Base-by-base conservation (phyloP, 2,329 filamentous ascomycete genomes). In the Sporothrix globosa region DNA sequence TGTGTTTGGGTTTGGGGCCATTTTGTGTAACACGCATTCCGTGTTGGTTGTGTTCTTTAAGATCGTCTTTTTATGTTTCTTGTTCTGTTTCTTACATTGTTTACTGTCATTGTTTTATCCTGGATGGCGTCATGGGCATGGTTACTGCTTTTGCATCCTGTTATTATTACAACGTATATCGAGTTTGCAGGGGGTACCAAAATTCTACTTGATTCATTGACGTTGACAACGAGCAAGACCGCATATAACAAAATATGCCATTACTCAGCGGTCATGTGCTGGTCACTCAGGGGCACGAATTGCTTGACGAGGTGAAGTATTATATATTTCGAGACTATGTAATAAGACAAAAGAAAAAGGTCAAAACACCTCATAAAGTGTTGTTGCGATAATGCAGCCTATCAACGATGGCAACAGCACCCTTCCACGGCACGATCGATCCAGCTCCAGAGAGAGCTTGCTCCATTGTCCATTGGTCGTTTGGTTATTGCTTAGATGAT, bases 401-500 rank as follows among this genome's bases (percentile, higher is more conserved):
- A 58, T 58, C n/a, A 58, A 58, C 54, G 21, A 41, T 41, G 17
- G 54, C 54, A 58, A 58, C 54, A 58, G 30, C 54, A 58, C 54
- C 54, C 34, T 34, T 7, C 34, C 34, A 34, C 34, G 34, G 34
- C 34, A 34, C 34, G 34, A 34, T 34, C 34, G 34, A 34, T 34
- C 34, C 34, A 39, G 44, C 13, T 34, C 41, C 11, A 44, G 11
- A 17, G 21, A 4, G 58, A 44, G 13, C 58, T 46, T 39, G 39
- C 52, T 56, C 50, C 34, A 34, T 34, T 34, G 34, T 34, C 34
- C 34, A 34, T 6, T 34, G 34, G 34, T 34, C 34, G 53, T 56
- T 56, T 54, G n/a, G n/a, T 27, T 27, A 50, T 78, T 86, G 91
- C 94, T 79, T 93, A 89, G 82, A 97, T 96, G 72, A 93, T 93